Evolutionary conservation across 495 filamentous ascomycete species (phyloP), one percentile per base, ranked within the genome.

Genomic region (Rusavskia elegans): DNA sequence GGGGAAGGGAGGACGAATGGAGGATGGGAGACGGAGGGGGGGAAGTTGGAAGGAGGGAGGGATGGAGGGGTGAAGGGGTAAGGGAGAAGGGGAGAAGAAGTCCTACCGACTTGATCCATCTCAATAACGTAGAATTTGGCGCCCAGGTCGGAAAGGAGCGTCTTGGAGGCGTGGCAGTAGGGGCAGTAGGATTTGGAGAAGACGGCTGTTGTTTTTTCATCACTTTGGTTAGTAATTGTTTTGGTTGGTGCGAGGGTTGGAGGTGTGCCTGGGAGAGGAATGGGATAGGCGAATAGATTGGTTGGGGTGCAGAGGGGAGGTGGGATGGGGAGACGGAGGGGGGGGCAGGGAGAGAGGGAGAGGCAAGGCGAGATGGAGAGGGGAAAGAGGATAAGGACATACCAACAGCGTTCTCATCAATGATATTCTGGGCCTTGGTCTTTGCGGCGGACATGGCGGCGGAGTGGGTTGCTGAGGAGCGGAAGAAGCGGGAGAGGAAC

Each of bases 101-200:
- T 48, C 82, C 45, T 68, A 89, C 82, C 75, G 57, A 84, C 75
- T 73, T 88, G 70, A 70, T 98, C 89, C 53, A 98, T 70, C 73
- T 98, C 92, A 39, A 95, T 70, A 30, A 70, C 56, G 59, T 74
- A 79, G 66, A 78, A 87, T 62, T 88, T 86, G 42, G 86, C 89
- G 57, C 80, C 79, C 53, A 78, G 45, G 37, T 80, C 68, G 58
- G 69, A 74, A 58, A 99, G 73, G 37, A 87, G 71, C 10, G 66
- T 49, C 79, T 96, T 96, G 56, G 81, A 79, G 50, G 88, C 75
- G 30, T 64, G 70, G 75, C 90, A 97, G 78, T 94, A 90, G n/a
- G 90, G 89, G 77, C 92, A 99, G 70, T 84, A 95, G 14, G 83
- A 86, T 71, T 99, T 99, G 65, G 80, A 85, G 78, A 98, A 98